Evolutionary conservation across 208 protist genomes (phyloP).

Genomic region (Acanthamoeba royreba): DNA sequence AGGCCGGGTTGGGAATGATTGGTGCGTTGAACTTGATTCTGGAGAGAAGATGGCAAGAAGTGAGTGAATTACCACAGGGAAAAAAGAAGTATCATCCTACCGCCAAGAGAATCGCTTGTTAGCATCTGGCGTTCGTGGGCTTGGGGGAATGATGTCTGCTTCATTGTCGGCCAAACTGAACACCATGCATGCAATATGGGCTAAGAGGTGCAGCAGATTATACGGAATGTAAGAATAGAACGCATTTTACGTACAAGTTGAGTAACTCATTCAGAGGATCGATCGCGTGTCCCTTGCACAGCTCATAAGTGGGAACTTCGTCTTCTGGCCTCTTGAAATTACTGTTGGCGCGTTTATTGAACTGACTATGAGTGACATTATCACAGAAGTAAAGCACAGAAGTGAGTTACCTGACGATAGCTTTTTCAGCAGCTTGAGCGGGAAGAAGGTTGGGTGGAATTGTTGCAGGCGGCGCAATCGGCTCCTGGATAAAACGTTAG

Average conservation of each 20-base stretch:
- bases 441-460: conserved; percentile 25
- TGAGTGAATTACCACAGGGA: background rate
- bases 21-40: conserved; percentile 39
- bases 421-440: background rate
- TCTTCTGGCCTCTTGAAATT: conserved; percentile 21
- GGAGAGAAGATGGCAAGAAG: background rate
- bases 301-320: background rate
- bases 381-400: background rate
- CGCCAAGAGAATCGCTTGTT: background rate
- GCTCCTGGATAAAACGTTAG: background rate
- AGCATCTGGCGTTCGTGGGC: background rate
- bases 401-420: background rate
- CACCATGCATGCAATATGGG: no score
- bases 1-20: conserved; percentile 6
- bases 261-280: conserved; percentile 30
- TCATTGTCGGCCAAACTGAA: background rate
- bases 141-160: background rate
- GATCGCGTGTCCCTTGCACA: background rate
- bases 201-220: no score
- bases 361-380: no score
- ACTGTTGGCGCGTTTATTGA: background rate
- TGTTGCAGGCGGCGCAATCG: background rate
- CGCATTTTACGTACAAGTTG: background rate
- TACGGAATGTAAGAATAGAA: no score
- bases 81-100: background rate